Evolutionary conservation across 345 rosid genomes (phyloP), one percentile per base, ranked within the genome.

Genomic region (Isatis tinctoria): DNA sequence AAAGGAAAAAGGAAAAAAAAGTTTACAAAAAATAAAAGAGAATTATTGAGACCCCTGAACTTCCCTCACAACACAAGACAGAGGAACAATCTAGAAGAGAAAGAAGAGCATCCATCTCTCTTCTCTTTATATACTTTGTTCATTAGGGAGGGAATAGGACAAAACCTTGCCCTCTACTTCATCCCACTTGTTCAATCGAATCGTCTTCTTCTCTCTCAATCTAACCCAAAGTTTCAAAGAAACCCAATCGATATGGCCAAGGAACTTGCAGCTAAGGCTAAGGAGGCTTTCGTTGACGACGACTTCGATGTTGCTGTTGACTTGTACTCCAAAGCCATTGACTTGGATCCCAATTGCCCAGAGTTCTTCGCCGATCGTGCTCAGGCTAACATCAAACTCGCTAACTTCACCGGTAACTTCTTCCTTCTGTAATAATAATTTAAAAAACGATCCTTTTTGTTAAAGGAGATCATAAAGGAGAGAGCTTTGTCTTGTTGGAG

Each of bases 361-460:
- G 98, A 87, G 26, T 86, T 89, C 61, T 86, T 72, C 73, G 93
- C 90, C 3, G 94, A 96, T 80, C 96, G 98, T 24, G 95, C 99
- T 65, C 99, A 96, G 76, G 95, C 96, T 77, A 83, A 85, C 70
- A 81, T 88, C 82, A 96, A 96, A 69, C 90, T 89, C 87, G 4
- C n/a, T 11, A 82, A 72, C 73, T 76, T 90, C 74, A 79, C 98
- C 4, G 98, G 99, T 92, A 70, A 40, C 33, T 74, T 59, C 27
- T 48, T 59, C 2, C 0, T 44, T 44, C 65, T 54, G 10, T 45
- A 14, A 16, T 45, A n/a, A n/a, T n/a, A n/a, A n/a, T n/a, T n/a
- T n/a, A 30, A 24, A 61, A 10, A 33, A 32, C 32, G 0, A 66
- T 18, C 9, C n/a, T 40, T 35, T 65, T 48, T 35, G 36, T 24